These are phyloP conservation scores for Laburnicola sp. DNA, from an alignment of 2,329 filamentous ascomycete genomes.

Conservation along the genomic window DNA sequence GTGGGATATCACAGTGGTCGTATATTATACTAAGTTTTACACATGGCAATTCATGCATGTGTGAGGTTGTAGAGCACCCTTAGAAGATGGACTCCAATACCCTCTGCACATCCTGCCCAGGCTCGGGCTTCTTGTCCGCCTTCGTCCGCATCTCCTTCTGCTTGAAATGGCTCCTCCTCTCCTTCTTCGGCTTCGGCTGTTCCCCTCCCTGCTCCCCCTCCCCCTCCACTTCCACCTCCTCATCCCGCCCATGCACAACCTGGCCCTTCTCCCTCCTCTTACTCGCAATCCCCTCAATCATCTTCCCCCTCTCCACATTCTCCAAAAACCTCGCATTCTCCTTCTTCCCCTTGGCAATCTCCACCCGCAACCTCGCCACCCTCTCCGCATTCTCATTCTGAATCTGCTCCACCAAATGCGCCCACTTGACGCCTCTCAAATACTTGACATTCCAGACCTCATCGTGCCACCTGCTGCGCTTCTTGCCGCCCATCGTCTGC, in stretches of 20 bases:
- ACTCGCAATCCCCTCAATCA: slow-evolving; percentile 64
- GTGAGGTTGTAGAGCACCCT: too few relatives aligned
- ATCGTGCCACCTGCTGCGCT: slow-evolving; percentile 79
- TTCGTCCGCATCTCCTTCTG: slow-evolving; percentile 61
- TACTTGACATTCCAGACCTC: slow-evolving; percentile 86
- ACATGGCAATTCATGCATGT: too few relatives aligned
- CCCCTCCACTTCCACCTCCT: slow-evolving; percentile 20
- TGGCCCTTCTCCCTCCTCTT: slow-evolving; percentile 58
- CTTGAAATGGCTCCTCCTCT: slow-evolving; percentile 61
- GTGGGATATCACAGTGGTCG: too few relatives aligned
- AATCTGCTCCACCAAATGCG: slow-evolving; percentile 71
- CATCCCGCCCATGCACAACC: slow-evolving; percentile 25
- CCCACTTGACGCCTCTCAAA: slow-evolving; percentile 82
- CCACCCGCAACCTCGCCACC: slow-evolving; percentile 72
- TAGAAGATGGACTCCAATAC: slow-evolving; percentile 46
- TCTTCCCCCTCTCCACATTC: slow-evolving; percentile 79
- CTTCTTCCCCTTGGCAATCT: slow-evolving; percentile 72
- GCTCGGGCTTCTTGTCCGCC: slow-evolving; percentile 37
- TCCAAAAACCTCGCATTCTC: slow-evolving; percentile 82
- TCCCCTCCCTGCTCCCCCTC: slow-evolving; percentile 50
- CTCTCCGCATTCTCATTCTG: slow-evolving; percentile 79
- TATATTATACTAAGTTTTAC: too few relatives aligned
- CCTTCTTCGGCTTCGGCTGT: slow-evolving; percentile 30
- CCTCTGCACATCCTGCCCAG: slow-evolving; percentile 35
- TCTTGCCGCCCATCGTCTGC: slow-evolving; percentile 78